A percentile compares a stretch with the other conserved stretches of the same genome.
Conservation (phyloP, 1,139 yeast species). For the Candida buenavistaensis region DNA sequence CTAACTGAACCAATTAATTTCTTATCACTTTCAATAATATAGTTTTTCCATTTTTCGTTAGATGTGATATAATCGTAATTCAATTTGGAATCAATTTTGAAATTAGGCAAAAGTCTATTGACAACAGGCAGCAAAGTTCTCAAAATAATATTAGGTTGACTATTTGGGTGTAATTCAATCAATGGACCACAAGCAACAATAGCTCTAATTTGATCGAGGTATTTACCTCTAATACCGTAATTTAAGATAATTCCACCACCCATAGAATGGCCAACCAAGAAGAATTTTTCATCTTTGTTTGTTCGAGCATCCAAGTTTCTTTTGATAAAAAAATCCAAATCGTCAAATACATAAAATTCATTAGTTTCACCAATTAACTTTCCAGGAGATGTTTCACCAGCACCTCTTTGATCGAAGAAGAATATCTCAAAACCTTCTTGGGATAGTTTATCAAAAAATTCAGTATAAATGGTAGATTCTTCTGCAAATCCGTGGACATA, state of each 20-base stretch:
- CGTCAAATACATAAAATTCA: slow-evolving; percentile 63
- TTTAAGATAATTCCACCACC: slow-evolving; percentile 85
- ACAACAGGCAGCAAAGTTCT: slow-evolving; percentile 47
- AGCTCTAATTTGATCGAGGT: slow-evolving; percentile 53
- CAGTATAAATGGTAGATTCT: slow-evolving; percentile 52
- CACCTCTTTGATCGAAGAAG: slow-evolving; percentile 86
- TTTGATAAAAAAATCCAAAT: slow-evolving; percentile 65
- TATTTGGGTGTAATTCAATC: slow-evolving; percentile 55
- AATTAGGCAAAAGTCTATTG: slow-evolving; percentile 52
- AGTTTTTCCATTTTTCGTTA: slow-evolving; percentile 49
- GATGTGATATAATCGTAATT: slow-evolving; percentile 56
- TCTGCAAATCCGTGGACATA: slow-evolving; percentile 86
- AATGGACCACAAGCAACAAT: slow-evolving; percentile 70
- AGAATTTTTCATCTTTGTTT: slow-evolving; percentile 42
- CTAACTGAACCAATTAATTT: slow-evolving; percentile 44
- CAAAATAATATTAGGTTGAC: slow-evolving; percentile 55
- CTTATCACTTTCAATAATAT: slow-evolving; percentile 36
- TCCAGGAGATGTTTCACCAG: slow-evolving; percentile 72
- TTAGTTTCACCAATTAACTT: slow-evolving; percentile 63
- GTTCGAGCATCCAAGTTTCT: slow-evolving; percentile 25
- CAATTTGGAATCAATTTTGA: slow-evolving; percentile 58
- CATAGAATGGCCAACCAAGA: slow-evolving; percentile 88
- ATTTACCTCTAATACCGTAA: slow-evolving; percentile 69
- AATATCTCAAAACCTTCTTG: slow-evolving; percentile 69
- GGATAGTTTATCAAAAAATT: slow-evolving; percentile 59